Conservation (phyloP, 306 rosid genomes). For the Aeschynomene evenia region DNA sequence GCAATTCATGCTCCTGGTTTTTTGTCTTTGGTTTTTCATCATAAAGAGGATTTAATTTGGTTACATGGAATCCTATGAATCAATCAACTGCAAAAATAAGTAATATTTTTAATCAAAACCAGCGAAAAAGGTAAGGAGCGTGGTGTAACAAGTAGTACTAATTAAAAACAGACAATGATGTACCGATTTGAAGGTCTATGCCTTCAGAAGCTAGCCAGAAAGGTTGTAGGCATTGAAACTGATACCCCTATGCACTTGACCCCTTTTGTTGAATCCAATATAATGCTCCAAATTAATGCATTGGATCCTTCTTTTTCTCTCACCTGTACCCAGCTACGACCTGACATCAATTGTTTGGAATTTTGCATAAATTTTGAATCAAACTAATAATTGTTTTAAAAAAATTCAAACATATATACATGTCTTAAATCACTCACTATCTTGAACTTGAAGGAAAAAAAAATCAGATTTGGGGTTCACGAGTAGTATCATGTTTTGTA, state of each 20-base stretch:
- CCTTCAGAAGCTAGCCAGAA: constrained; percentile 8
- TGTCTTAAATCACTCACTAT: too few relatives aligned
- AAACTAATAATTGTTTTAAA: neutral
- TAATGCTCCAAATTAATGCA: neutral
- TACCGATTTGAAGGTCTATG: neutral
- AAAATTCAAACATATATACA: too few relatives aligned
- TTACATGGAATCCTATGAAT: neutral
- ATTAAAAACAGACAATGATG: neutral
- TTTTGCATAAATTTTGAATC: too few relatives aligned
- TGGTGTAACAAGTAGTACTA: too few relatives aligned
- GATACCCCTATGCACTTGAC: constrained; percentile 43
- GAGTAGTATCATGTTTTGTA: too few relatives aligned
- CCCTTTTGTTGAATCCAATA: neutral
- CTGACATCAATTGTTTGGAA: too few relatives aligned
- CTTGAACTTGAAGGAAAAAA: too few relatives aligned
- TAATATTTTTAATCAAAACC: too few relatives aligned
- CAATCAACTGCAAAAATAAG: too few relatives aligned
- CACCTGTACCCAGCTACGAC: neutral
- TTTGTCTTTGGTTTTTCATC: neutral
- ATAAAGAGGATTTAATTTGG: neutral
- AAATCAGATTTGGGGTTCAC: too few relatives aligned
- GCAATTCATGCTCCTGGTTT: neutral
- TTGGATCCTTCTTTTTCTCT: neutral
- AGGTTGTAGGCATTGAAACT: constrained; percentile 70
- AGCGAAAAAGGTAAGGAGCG: neutral